Base-by-base conservation (phyloP, 106 monocot species). In the Acanthochlamys bracteata region DNA sequence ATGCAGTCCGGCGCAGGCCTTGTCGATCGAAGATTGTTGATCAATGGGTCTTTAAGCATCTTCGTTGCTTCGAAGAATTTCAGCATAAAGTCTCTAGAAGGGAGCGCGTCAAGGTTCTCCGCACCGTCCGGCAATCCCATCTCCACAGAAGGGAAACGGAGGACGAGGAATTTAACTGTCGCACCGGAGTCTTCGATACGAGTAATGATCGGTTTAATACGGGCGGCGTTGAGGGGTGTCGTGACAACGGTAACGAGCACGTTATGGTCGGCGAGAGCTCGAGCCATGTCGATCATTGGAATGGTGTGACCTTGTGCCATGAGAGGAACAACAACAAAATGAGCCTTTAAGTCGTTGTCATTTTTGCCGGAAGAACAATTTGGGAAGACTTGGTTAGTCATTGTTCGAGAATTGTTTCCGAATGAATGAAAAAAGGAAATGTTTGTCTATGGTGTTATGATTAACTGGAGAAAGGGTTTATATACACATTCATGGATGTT, bases 241-340 rank as follows among this genome's bases (percentile, higher is more conserved):
- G 58, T 58, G 58, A 58, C 21, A 24, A 58, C 10, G 23, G 4
- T 58, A 24, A 58, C 24, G 58, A 24, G 20, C 24, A 13, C 23
- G 58, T 13, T 24, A 24, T 24, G 58, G 58, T 11, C 58, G 58
- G 58, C 58, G 20, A 58, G 58, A 24, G 25, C 24, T 20, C 21
- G 23, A 24, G 58, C 58, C 58, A 58, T 58, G 58, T 58, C 58
- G 58, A 58, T 11, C 58, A 58, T 58, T 20, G 58, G 58, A 24
- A 58, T 58, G 22, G 24, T 58, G 58, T 58, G 58, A 73, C 78
- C 73, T 39, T 45, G 62, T 0, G 67, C 73, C 55, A 78, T 22
- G 42, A 73, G 63, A 39, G 58, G 58, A 13, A 58, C 58, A 4
- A 58, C 13, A 10, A 58, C 58, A 13, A 58, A 24, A 24, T 58